These are phyloP conservation scores for Podosphaera fusca DNA, from an alignment of 2,329 filamentous ascomycete species.

Conservation along the genomic window DNA sequence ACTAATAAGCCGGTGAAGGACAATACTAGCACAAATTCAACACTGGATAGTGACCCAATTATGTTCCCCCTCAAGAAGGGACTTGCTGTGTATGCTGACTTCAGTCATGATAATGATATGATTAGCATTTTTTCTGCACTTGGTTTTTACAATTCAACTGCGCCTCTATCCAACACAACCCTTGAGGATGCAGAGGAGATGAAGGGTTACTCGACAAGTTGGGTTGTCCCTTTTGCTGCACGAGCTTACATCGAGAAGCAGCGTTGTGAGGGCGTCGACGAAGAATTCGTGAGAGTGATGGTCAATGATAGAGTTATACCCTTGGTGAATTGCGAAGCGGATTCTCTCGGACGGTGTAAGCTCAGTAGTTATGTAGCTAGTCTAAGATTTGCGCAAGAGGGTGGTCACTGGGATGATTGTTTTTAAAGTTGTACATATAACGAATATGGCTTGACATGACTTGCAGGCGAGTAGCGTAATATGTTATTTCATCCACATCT, in stretches of 20 bases:
- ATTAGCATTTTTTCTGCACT: slow-evolving; percentile 51
- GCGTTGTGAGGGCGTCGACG: slow-evolving; percentile 30
- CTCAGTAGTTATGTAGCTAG: slow-evolving; percentile 50
- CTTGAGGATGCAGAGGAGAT: slow-evolving; percentile 27
- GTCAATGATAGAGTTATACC: slow-evolving; percentile 67
- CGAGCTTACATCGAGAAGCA: slow-evolving; percentile 79
- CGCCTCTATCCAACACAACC: slow-evolving; percentile 26
- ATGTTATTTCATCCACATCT: too few species aligned
- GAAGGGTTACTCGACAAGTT: slow-evolving; percentile 50
- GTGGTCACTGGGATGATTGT: slow-evolving; percentile 54
- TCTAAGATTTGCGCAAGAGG: slow-evolving; percentile 45
- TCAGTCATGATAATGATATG: slow-evolving; percentile 83
- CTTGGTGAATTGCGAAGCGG: slow-evolving; percentile 44
- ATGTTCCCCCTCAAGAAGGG: slow-evolving; percentile 49
- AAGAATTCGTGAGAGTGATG: slow-evolving; percentile 57
- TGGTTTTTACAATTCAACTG: slow-evolving; percentile 49
- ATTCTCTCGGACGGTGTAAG: slow-evolving; percentile 46
- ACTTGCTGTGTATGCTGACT: slow-evolving; percentile 56
- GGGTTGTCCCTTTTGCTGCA: slow-evolving; percentile 62
- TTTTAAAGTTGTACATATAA: not conserved
- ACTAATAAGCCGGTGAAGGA: slow-evolving; percentile 47
- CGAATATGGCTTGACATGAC: not conserved
- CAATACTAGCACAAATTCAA: slow-evolving; percentile 52
- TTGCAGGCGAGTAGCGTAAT: not conserved
- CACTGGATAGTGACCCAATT: slow-evolving; percentile 38